Base-by-base conservation (phyloP, 2,329 filamentous ascomycete species). In the Claviceps monticola region DNA sequence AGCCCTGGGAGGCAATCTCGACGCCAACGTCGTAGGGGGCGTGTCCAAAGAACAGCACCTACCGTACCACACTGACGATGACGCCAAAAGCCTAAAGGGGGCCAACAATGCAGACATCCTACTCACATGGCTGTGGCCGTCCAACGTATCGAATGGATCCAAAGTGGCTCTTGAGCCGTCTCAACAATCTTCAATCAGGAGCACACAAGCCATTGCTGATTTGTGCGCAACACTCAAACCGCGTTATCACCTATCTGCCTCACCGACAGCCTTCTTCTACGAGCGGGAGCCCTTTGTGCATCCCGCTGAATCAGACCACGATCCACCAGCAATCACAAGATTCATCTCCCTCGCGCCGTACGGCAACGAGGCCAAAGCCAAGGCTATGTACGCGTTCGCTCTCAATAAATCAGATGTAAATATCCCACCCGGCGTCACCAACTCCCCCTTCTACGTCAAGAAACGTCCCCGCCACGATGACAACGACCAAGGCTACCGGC, bases 211-310 rank as follows among this genome's bases (percentile, higher is more conserved):
- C 51, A 73, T 97, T 43, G 81, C 89, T 5, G 86, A 94, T 54
- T 74, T 98, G 11, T 91, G 85, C 61, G 75, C 82, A 2, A 70
- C 80, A 0, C 68, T 98, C 19, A 93, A 89, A 64, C 93, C 93
- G n/a, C 82, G 87, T 29, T 98, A 98, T 62, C 90, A 97, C 66
- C 83, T 97, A 61, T 82, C 87, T 1, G 74, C 79, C 3, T 86
- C 86, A 0, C 75, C 80, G 1, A 66, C 64, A 8, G 68, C 74
- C 6, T 82, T 82, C 60, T 91, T 86, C 68, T 97, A 84, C 64
- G 91, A 98, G 69, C 82, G 93, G 52, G 93, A 97, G 66, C 88
- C 91, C 0, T 98, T 96, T 71, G 83, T 93, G 61, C 84, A 95
- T 63, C 74, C 77, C 1, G 58, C 68, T 6, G 64, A 67, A 39